Conservation (phyloP, 202 grass and related monocot species). For the Schoenoplectus tabernaemontani region DNA sequence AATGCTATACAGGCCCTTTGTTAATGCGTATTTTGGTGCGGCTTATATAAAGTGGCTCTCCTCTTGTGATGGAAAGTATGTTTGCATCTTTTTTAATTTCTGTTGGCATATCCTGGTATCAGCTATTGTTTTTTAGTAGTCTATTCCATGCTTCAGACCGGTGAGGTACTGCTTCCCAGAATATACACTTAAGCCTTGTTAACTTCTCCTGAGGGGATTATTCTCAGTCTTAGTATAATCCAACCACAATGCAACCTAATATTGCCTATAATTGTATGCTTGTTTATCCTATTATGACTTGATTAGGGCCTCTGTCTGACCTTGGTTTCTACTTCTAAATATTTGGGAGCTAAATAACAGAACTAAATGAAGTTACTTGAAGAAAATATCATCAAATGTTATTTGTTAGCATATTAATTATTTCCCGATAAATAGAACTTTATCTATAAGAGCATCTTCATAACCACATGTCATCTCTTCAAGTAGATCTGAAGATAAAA, state of each 20-base stretch:
- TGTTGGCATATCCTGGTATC: neutral
- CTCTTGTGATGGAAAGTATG: slow-evolving; percentile 90
- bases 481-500: neutral
- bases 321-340: neutral
- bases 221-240: neutral
- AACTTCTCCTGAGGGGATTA: neutral
- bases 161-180: neutral
- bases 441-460: neutral
- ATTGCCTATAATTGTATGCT: neutral
- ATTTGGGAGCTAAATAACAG: neutral
- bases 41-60: slow-evolving; percentile 87
- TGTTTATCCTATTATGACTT: neutral
- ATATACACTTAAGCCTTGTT: neutral
- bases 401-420: neutral
- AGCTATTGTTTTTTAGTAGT: neutral
- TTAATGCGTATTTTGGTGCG: slow-evolving; percentile 94
- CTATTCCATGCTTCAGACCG: neutral
- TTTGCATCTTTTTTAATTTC: slow-evolving; percentile 10
- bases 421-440: neutral
- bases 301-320: neutral
- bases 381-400: neutral
- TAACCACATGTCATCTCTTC: neutral
- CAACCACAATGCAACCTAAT: neutral
- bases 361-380: neutral
- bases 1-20: slow-evolving; percentile 78